A percentile compares a stretch with the other conserved stretches of the same genome.
Evolutionary conservation across 2,329 filamentous ascomycete genomes (phyloP).

Genomic region (Didymella lethalis): DNA sequence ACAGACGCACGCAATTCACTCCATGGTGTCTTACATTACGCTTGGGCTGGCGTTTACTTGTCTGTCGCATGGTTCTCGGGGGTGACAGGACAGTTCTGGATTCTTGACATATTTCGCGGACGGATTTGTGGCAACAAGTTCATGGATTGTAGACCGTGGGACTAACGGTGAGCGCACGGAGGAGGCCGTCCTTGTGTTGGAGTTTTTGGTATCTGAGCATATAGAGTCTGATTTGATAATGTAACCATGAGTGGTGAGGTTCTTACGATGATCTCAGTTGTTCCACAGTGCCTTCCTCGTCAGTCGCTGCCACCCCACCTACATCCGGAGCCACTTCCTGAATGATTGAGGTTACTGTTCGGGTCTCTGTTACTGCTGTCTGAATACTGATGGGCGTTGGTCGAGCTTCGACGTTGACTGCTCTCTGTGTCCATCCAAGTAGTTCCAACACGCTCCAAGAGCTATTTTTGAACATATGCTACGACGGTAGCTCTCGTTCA

Average conservation of each 20-base stretch:
- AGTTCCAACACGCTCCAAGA: background rate
- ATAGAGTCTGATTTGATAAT: too few species aligned
- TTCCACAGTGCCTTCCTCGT: background rate
- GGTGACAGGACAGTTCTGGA: slow-evolving; percentile 6
- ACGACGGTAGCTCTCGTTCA: background rate
- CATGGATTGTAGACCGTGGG: slow-evolving; percentile 19
- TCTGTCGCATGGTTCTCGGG: background rate
- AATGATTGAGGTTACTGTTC: too few species aligned
- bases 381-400: background rate
- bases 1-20: background rate
- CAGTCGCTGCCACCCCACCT: background rate
- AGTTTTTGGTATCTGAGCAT: too few species aligned
- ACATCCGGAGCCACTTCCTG: background rate
- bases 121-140: slow-evolving; percentile 23
- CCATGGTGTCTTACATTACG: background rate
- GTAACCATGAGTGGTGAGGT: too few species aligned
- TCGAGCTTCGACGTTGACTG: background rate
- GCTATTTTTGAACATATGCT: background rate
- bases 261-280: too few species aligned
- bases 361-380: background rate
- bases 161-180: background rate
- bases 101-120: slow-evolving; percentile 7
- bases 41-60: slow-evolving; percentile 1
- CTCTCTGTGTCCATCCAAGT: background rate
- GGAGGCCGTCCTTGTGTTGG: too few species aligned